phyloP scores from a whole-genome alignment of 2,329 filamentous ascomycete species.

The Nemania abortiva region DNA sequence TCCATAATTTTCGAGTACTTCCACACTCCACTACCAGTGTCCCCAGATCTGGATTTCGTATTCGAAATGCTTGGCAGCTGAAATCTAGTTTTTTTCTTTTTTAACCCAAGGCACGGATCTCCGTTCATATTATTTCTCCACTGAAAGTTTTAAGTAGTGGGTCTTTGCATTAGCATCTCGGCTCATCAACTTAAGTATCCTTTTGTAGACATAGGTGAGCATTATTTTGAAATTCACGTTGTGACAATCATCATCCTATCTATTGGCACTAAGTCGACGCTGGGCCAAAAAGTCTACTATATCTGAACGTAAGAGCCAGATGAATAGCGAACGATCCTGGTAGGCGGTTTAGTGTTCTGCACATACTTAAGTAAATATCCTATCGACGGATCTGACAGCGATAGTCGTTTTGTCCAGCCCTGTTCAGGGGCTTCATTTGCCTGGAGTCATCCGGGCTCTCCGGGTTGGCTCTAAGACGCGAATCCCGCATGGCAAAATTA shows the following conservation, averaged over 20 bases:
- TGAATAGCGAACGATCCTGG: background rate
- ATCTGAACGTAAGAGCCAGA: background rate
- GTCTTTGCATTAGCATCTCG: background rate
- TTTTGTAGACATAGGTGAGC: background rate
- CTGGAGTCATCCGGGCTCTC: constrained; percentile 25
- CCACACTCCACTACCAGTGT: background rate
- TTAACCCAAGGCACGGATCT: constrained; percentile 10
- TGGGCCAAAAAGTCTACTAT: background rate
- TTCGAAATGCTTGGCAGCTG: constrained; percentile 31
- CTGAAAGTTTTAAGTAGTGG: background rate
- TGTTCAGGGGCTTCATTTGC: constrained; percentile 21
- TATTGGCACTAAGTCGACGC: background rate
- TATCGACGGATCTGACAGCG: background rate
- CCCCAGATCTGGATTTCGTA: constrained; percentile 25
- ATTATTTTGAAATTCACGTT: too few relatives aligned
- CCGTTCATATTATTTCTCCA: background rate
- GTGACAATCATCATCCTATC: background rate
- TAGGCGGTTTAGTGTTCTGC: background rate
- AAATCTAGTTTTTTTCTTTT: constrained; percentile 27
- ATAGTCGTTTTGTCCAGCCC: constrained; percentile 8
- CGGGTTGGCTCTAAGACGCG: background rate
- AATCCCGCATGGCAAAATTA: background rate
- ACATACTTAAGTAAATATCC: background rate
- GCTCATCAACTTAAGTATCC: background rate
- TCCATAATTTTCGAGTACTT: constrained; percentile 3